Percentiles rank a stretch among this genome's conserved stretches.
phyloP scores from a whole-genome alignment of 495 filamentous ascomycete genomes.

The Xylaria scruposa region DNA sequence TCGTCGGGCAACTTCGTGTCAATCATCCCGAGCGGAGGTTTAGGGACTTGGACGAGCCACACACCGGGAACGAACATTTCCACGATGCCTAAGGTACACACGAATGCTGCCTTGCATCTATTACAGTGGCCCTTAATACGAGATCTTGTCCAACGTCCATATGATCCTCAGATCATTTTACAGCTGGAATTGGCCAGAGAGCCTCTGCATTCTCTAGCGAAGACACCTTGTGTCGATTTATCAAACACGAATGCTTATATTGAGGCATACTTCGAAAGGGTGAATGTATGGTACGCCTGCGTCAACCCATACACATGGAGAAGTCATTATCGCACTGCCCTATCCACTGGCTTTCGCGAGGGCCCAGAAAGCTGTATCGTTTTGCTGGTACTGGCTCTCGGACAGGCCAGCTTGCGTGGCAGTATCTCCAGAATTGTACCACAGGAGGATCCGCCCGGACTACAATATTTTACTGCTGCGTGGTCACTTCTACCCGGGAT shows the following conservation, averaged over 20 bases:
- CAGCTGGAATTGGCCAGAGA: slow-evolving; percentile 84
- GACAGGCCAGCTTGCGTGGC: slow-evolving; percentile 70
- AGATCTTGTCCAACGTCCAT: slow-evolving; percentile 75
- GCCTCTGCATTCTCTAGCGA: slow-evolving; percentile 69
- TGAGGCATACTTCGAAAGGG: slow-evolving; percentile 76
- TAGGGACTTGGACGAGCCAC: slow-evolving; percentile 73
- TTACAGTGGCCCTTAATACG: slow-evolving; percentile 82
- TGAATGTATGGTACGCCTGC: slow-evolving; percentile 85
- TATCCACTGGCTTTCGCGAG: slow-evolving; percentile 74
- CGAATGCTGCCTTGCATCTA: slow-evolving; percentile 77
- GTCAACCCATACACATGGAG: slow-evolving; percentile 84
- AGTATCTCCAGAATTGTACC: slow-evolving; percentile 75
- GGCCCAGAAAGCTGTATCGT: slow-evolving; percentile 84
- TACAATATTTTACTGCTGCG: slow-evolving; percentile 79
- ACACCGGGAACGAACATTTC: slow-evolving; percentile 71
- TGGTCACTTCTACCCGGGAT: slow-evolving; percentile 78
- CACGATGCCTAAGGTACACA: slow-evolving; percentile 84
- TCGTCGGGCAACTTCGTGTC: slow-evolving; percentile 57
- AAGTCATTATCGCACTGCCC: slow-evolving; percentile 73
- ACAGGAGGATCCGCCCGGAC: slow-evolving; percentile 76
- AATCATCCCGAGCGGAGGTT: slow-evolving; percentile 67
- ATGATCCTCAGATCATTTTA: slow-evolving; percentile 77
- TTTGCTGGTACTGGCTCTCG: slow-evolving; percentile 78
- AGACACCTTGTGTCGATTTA: slow-evolving; percentile 68
- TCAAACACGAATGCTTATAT: slow-evolving; percentile 77